phyloP scores from a whole-genome alignment of 768 basidiomycete genomes.

The Lepiota subincarnata region DNA sequence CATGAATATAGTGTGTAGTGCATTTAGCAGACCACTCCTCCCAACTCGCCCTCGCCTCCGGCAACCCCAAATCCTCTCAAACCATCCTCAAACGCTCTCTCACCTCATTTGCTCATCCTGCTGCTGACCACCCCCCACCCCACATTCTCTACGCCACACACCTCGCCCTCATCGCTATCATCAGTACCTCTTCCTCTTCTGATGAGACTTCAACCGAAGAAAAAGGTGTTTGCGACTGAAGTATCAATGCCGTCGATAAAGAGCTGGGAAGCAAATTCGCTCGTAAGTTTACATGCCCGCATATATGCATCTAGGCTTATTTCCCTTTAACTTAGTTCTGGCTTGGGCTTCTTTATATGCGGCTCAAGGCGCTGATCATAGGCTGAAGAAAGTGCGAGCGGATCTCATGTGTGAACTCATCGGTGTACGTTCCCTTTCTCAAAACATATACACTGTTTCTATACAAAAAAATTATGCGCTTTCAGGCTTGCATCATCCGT shows the following conservation, averaged over 20 bases:
- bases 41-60: constrained; percentile 46
- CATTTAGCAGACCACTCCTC: constrained; percentile 67
- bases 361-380: constrained; percentile 40
- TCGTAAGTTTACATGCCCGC: constrained; percentile 25
- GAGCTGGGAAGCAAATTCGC: constrained; percentile 39
- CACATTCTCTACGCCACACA: constrained; percentile 52
- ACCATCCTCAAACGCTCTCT: constrained; percentile 54
- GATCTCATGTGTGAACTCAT: constrained; percentile 70
- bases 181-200: constrained; percentile 21
- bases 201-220: constrained; percentile 46
- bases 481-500: constrained; percentile 60
- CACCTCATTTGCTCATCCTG: constrained; percentile 36
- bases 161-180: constrained; percentile 52
- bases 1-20: too few relatives aligned
- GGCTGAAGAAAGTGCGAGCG: constrained; percentile 60
- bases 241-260: constrained; percentile 45
- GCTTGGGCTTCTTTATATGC: constrained; percentile 52
- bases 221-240: constrained; percentile 64
- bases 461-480: neutral
- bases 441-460: neutral
- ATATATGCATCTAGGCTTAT: constrained; percentile 8
- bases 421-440: constrained; percentile 37
- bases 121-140: constrained; percentile 36
- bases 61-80: constrained; percentile 56
- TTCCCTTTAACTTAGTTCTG: constrained; percentile 40